phyloP scores from a whole-genome alignment of 192 early-diverging fungal species.

The Coemansia sp. region DNA sequence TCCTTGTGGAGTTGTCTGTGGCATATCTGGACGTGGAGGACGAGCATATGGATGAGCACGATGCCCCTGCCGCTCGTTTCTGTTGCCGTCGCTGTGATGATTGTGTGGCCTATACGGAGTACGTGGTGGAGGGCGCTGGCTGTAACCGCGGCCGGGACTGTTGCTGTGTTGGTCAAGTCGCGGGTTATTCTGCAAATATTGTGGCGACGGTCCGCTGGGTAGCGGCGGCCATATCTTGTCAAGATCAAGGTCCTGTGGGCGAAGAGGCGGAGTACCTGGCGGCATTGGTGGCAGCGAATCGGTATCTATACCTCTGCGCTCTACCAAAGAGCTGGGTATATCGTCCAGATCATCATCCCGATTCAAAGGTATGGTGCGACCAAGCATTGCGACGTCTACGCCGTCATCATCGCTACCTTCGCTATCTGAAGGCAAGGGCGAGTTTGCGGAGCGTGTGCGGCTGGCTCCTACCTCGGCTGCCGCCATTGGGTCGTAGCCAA shows the following conservation, averaged over 20 bases:
- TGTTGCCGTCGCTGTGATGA: neutral
- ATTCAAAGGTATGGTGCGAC: neutral
- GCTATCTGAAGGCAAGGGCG: neutral
- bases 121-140: neutral
- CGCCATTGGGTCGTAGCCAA: slow-evolving; percentile 46
- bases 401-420: slow-evolving; percentile 1
- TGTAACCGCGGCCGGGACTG: neutral
- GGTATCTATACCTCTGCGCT: neutral
- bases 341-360: slow-evolving; percentile 4
- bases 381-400: neutral
- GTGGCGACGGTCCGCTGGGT: slow-evolving; percentile 49
- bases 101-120: neutral
- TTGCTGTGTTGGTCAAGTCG: neutral
- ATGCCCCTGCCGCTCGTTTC: neutral
- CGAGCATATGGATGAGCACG: slow-evolving; percentile 1
- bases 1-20: neutral
- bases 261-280: slow-evolving; percentile 43
- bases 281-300: slow-evolving; percentile 42
- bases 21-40: neutral
- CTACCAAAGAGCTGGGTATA: slow-evolving; percentile 1
- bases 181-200: slow-evolving; percentile 24
- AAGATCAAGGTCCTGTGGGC: slow-evolving; percentile 19
- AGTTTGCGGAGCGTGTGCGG: neutral
- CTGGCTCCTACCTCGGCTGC: slow-evolving; percentile 6
- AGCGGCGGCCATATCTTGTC: slow-evolving; percentile 43